Evolutionary conservation across 2,329 filamentous ascomycete species (phyloP).

Genomic region (Botrytis byssoidea): DNA sequence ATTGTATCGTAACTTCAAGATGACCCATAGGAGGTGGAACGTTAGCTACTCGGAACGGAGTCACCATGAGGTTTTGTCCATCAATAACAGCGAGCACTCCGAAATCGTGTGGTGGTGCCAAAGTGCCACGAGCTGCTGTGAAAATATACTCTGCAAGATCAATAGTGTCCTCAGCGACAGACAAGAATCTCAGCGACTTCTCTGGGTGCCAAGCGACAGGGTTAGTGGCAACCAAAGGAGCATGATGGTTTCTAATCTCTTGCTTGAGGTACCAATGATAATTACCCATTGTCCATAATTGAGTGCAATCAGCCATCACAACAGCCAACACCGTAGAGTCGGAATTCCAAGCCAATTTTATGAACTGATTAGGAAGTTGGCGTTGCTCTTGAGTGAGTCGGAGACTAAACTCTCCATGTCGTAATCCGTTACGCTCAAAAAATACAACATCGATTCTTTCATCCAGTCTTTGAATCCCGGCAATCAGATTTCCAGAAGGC

Average conservation of each 20-base stretch:
- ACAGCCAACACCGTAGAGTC: slow-evolving; percentile 91
- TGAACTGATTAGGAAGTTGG: slow-evolving; percentile 53
- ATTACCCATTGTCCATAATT: slow-evolving; percentile 95
- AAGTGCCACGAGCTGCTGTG: slow-evolving; percentile 65
- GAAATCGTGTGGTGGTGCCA: slow-evolving; percentile 68
- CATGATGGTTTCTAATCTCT: slow-evolving; percentile 58
- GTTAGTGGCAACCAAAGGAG: slow-evolving; percentile 39
- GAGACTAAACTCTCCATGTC: slow-evolving; percentile 92
- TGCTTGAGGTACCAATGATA: slow-evolving; percentile 99
- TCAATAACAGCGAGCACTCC: slow-evolving; percentile 84
- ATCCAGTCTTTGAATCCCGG: slow-evolving; percentile 72
- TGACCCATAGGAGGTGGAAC: slow-evolving; percentile 91
- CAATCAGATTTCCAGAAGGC: slow-evolving; percentile 85
- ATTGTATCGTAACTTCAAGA: slow-evolving; percentile 64
- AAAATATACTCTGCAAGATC: slow-evolving; percentile 67
- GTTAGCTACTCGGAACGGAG: slow-evolving; percentile 79
- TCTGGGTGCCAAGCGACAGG: slow-evolving; percentile 76
- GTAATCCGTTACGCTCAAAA: slow-evolving; percentile 94
- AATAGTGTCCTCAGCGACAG: slow-evolving; percentile 51
- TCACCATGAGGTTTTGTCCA: slow-evolving; percentile 75
- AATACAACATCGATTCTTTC: slow-evolving; percentile 81
- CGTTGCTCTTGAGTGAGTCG: slow-evolving; percentile 61
- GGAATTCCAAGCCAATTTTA: slow-evolving; percentile 79
- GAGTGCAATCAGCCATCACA: slow-evolving; percentile 69
- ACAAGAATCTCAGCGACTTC: slow-evolving; percentile 67